phyloP scores from a whole-genome alignment of 1,284 basidiomycete species.

The Caloboletus inedulis region DNA sequence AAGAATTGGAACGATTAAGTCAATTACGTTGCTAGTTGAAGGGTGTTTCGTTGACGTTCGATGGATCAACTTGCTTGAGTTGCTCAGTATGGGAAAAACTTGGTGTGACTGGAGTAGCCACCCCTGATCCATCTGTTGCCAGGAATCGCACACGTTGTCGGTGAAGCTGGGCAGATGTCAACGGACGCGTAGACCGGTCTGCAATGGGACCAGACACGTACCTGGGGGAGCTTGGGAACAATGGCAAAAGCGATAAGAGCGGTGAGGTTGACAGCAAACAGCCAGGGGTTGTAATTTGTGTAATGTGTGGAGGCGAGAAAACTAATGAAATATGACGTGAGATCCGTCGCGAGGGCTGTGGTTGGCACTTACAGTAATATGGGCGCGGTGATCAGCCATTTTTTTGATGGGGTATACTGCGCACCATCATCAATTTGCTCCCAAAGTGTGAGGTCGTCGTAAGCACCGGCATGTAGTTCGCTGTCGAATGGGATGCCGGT shows the following conservation, averaged over 20 bases:
- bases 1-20: slow-evolving; percentile 10
- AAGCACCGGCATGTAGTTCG: slow-evolving; percentile 85
- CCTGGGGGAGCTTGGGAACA: slow-evolving; percentile 94
- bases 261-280: slow-evolving; percentile 90
- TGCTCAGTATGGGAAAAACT: slow-evolving; percentile 42
- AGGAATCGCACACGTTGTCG: slow-evolving; percentile 76
- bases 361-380: slow-evolving; percentile 74
- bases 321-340: slow-evolving; percentile 40
- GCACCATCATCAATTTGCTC: slow-evolving; percentile 99
- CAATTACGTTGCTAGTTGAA: slow-evolving; percentile 29
- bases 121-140: slow-evolving; percentile 55
- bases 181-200: slow-evolving; percentile 7
- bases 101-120: slow-evolving; percentile 62
- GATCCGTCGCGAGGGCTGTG: not conserved
- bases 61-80: slow-evolving; percentile 18
- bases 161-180: slow-evolving; percentile 55
- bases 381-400: slow-evolving; percentile 93
- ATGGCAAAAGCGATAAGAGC: slow-evolving; percentile 77
- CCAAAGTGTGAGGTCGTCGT: slow-evolving; percentile 97
- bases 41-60: slow-evolving; percentile 37
- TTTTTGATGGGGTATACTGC: slow-evolving; percentile 97
- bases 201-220: slow-evolving; percentile 33
- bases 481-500: slow-evolving; percentile 96
- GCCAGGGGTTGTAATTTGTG: slow-evolving; percentile 90
- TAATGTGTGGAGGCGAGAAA: slow-evolving; percentile 98